Evolutionary conservation across 129 eudicot genomes (phyloP), one percentile per base, ranked within the genome.

Genomic region (Ambrosia trifida): DNA sequence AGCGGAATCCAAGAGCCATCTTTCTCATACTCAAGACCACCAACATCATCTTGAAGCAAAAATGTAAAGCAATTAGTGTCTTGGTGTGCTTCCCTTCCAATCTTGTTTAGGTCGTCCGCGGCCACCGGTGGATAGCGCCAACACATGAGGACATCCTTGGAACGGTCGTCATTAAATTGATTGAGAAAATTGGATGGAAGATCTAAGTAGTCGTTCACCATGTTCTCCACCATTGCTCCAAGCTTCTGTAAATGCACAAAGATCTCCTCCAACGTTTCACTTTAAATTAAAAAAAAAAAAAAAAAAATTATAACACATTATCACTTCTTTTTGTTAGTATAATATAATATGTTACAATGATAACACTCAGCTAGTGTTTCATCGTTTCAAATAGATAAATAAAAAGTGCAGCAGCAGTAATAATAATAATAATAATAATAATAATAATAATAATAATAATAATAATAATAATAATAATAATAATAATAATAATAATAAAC

Each of bases 31-130:
- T 76, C 80, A 76, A 76, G 74, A 16, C 72, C 76, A 20, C 67
- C 81, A 24, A 19, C 58, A 36, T 77, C 81, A 70, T 77, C 81
- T 63, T 70, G 76, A 36, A 70, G 56, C 51, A 77, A 8, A 36
- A 77, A 61, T 2, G 81, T 77, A 52, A 77, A 32, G 56, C 61
- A 61, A 32, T 70, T 49, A 1, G 28, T 62, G 53, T 77, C 76
- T 70, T 63, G 76, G 66, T 77, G 76, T 28, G 28, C 72, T 19
- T 50, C 46, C 24, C 72, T 40, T 51, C 81, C 76, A 6, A 77
- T 19, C 69, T 56, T 56, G 6, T 66, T 32, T 2, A 33, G 32
- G 47, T 70, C 18, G 2, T 32, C 69, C 11, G 11, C 40, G 1
- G 51, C 14, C 33, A n/a, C 16, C 0, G 81, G 59, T 10, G 81